Evolutionary conservation across 2,329 filamentous ascomycete species (phyloP).

Genomic region (Geosmithia flava): DNA sequence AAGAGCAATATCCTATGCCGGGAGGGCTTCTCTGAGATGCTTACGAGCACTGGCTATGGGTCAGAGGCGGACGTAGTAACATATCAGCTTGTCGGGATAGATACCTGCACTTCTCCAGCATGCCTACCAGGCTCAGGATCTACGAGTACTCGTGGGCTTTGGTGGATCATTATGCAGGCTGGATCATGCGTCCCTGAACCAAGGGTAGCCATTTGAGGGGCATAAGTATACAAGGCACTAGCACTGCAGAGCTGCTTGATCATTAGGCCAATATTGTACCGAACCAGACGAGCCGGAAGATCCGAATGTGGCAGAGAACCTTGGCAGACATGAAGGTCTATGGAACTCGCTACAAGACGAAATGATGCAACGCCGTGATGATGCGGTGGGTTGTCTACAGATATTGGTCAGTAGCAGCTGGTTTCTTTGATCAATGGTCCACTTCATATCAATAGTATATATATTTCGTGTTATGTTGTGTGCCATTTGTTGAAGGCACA

Average conservation of each 20-base stretch:
- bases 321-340: constrained; percentile 53
- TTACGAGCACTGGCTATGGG: no score
- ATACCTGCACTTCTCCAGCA: no score
- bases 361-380: neutral
- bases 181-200: constrained; percentile 59
- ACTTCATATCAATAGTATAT: neutral
- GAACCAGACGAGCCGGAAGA: constrained; percentile 69
- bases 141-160: constrained; percentile 65
- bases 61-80: no score
- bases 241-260: constrained; percentile 64
- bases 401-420: neutral
- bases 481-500: constrained; percentile 5
- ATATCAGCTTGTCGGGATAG: no score
- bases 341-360: constrained; percentile 24
- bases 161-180: constrained; percentile 72
- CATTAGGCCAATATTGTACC: constrained; percentile 74
- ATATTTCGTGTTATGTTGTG: neutral
- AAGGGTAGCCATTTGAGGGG: constrained; percentile 37
- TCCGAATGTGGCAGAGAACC: constrained; percentile 67
- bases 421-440: neutral
- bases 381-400: neutral
- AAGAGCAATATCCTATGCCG: no score
- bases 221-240: constrained; percentile 51
- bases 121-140: no score
- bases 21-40: no score